Base-by-base conservation (phyloP, 2,329 filamentous ascomycete species). In the Exophiala lecanii-corni region DNA sequence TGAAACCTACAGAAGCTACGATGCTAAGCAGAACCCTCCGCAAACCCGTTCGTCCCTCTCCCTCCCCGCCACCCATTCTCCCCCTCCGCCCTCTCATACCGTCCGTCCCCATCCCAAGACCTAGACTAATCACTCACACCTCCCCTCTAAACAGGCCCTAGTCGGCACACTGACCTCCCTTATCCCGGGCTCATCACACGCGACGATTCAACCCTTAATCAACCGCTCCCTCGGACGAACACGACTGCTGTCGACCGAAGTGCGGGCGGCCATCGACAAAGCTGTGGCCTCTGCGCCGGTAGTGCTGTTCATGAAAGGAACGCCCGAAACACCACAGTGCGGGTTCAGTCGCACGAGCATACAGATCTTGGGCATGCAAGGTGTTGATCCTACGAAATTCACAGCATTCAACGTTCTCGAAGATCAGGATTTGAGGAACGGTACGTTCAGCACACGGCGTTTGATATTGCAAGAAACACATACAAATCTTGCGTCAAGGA, bases 291-390 rank as follows among this genome's bases (percentile, higher is more conserved):
- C 89, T 1, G 85, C 89, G 0, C 91, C 91, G 2, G 91, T 98
- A 0, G 92, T 98, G 1, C 76, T 98, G 44, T 98, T 98, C 75
- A 98, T 98, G 92, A 98, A 98, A 74, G 92, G 92, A 47, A 97
- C 92, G 1, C 92, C 92, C 45, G 89, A 96, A 70, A 87, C 81
- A 49, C 92, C 92, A 15, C 89, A 96, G 67, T 98, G 92, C 69
- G 92, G 92, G 34, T 98, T 96, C 75, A 97, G 91, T 46, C 81
- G 89, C 58, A 91, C 91, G 41, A 88, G 79, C 63, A 94, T 98
- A 63, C 89, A 97, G 74, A 89, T 98, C 59, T 75, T 98, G 52
- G 88, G 91, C 45, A 69, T 96, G 59, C 91, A 98, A 70, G 92
- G 92, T 53, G 89, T 98, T 50, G 86, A 97, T 69, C 92, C 92